Base-by-base conservation (phyloP, 2,329 filamentous ascomycete species). In the Neonectria coccinea region DNA sequence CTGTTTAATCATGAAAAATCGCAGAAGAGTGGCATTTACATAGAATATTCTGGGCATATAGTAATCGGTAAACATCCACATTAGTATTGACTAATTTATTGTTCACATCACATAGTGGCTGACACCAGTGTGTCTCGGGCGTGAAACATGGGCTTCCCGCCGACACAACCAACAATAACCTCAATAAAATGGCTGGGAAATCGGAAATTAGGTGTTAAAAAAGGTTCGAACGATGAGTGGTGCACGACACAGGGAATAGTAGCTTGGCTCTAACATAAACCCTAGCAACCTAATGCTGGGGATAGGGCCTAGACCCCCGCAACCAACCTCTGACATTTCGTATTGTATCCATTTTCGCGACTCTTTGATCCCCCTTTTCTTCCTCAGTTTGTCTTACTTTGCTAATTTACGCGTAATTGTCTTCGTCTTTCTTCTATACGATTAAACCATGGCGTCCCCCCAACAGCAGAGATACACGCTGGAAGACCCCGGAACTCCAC, bases 401-500 rank as follows among this genome's bases (percentile, higher is more conserved):
- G 33, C 3, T 14, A 14, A 36, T 29, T 29, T 29, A 29, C 29
- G 29, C 31, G 9, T 33, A 33, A 5, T 12, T 33, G 31, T 33
- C 31, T 33, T 33, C 11, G 31, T 33, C 31, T 33, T 5, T 33
- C 11, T 5, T 33, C 10, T 33, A 33, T 12, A 5, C 31, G 4
- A 14, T 36, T 5, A 11, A 36, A 16, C 36, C 36, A 39, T 39
- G 36, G 36, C 36, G 36, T 39, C 36, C 14, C 14, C 36, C 4
- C 36, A 16, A 16, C 36, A 39, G 6, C 36, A 16, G 36, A 16
- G 36, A 39, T 39, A 39, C 36, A n/a, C 36, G 36, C 6, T 39
- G 36, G 36, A 39, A 8, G 36, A 39, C 36, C 33, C 33, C 12
- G 36, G 36, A 16, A 7, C 3, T 7, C 71, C 71, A 59, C 71